These are phyloP conservation scores for Xanthoconium purpureum DNA, from an alignment of 768 basidiomycete genomes.

Conservation along the genomic window DNA sequence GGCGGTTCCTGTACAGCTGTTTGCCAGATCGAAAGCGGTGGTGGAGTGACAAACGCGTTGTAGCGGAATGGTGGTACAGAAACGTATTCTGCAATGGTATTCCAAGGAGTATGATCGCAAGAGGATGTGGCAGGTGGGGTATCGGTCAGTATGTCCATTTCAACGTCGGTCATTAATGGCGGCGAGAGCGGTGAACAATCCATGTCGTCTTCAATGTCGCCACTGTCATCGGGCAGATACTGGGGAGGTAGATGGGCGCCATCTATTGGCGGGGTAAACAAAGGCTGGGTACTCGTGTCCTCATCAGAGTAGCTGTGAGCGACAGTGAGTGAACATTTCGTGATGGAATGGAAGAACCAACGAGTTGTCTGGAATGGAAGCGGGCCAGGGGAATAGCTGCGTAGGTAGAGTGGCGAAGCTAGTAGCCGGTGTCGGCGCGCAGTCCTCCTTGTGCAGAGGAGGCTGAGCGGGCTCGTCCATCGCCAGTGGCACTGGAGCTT, in stretches of 20 bases:
- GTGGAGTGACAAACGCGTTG: not conserved
- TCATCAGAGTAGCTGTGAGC: not conserved
- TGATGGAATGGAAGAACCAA: not conserved
- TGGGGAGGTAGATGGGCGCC: not conserved
- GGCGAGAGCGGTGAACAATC: slow-evolving; percentile 11
- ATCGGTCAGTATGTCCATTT: slow-evolving; percentile 13
- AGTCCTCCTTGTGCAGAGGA: not conserved
- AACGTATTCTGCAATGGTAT: not conserved
- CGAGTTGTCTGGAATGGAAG: not conserved
- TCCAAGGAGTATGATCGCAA: not conserved
- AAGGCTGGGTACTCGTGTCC: not conserved
- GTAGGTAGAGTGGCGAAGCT: not conserved
- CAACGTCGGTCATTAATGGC: slow-evolving; percentile 1
- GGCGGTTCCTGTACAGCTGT: not conserved
- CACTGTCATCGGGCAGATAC: not conserved
- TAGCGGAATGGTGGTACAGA: not conserved
- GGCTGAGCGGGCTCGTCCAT: not conserved
- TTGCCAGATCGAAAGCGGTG: not conserved
- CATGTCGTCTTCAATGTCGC: slow-evolving; percentile 5
- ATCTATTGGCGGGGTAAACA: not conserved
- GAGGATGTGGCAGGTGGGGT: not conserved
- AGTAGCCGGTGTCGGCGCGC: not conserved
- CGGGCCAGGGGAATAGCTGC: too few relatives aligned
- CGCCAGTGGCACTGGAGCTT: not conserved
- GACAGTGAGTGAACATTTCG: not conserved